These are phyloP conservation scores for Immersiella caudata DNA, from an alignment of 495 filamentous ascomycete genomes.

Conservation along the genomic window DNA sequence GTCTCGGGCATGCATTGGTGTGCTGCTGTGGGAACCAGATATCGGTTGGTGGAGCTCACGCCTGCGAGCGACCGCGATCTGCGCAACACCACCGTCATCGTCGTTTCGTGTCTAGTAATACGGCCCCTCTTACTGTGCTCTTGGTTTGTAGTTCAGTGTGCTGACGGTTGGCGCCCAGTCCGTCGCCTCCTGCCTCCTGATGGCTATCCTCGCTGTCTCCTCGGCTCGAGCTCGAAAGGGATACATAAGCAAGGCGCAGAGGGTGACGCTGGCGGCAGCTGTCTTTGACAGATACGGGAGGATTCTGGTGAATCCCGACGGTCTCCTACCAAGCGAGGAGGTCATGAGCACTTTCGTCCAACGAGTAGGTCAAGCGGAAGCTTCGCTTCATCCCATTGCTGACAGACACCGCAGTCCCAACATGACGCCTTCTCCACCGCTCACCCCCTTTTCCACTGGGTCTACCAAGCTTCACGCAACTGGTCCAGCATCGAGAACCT, in stretches of 20 bases:
- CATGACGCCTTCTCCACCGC: conserved; percentile 75
- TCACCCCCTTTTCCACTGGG: conserved; percentile 85
- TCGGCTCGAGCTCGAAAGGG: conserved; percentile 57
- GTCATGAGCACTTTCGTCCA: conserved; percentile 80
- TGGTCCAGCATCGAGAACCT: conserved; percentile 71
- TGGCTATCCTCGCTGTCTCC: conserved; percentile 52
- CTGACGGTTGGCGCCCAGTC: conserved; percentile 46
- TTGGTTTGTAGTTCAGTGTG: neutral
- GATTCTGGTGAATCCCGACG: conserved; percentile 78
- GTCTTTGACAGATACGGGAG: conserved; percentile 75
- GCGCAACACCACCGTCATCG: conserved; percentile 61
- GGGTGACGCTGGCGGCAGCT: conserved; percentile 74
- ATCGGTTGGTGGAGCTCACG: conserved; percentile 49
- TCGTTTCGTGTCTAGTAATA: conserved; percentile 65
- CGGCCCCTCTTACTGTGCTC: too few species aligned
- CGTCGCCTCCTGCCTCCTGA: conserved; percentile 60
- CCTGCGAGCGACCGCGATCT: conserved; percentile 41
- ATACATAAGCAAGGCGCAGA: conserved; percentile 68
- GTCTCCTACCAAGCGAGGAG: conserved; percentile 76
- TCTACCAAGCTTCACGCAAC: conserved; percentile 75
- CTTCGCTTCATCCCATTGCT: conserved; percentile 19
- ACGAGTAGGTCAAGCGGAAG: conserved; percentile 29
- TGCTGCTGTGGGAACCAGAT: conserved; percentile 70
- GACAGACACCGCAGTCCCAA: conserved; percentile 53
- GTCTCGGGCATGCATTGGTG: conserved; percentile 92